Evolutionary conservation across 768 basidiomycete genomes (phyloP).

Genomic region (Naganishia vaughanmartiniae): DNA sequence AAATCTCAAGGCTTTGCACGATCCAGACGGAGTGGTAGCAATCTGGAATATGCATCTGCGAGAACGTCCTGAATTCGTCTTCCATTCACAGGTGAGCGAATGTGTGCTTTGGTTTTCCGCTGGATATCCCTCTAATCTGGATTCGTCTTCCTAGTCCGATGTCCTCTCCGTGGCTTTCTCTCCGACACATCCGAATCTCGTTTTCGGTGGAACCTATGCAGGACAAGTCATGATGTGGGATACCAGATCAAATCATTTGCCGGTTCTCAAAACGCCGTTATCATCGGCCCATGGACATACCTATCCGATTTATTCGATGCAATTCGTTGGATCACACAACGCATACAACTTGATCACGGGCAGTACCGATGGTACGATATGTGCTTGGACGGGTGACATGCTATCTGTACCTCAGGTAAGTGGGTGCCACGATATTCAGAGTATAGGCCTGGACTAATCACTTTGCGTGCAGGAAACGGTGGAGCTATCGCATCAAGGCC

Average conservation of each 20-base stretch:
- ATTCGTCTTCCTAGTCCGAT: slow-evolving; percentile 68
- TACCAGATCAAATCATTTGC: slow-evolving; percentile 91
- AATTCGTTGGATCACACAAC: slow-evolving; percentile 97
- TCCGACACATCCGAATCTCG: slow-evolving; percentile 92
- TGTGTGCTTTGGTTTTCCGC: background rate
- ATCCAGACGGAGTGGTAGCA: slow-evolving; percentile 93
- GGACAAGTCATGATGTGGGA: slow-evolving; percentile 99
- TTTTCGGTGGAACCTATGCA: slow-evolving; percentile 98
- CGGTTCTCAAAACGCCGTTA: slow-evolving; percentile 91
- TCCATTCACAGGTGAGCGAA: slow-evolving; percentile 86
- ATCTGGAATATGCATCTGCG: slow-evolving; percentile 96
- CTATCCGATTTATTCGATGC: slow-evolving; percentile 97
- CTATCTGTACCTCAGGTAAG: slow-evolving; percentile 90
- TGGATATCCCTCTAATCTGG: background rate
- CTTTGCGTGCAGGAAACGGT: slow-evolving; percentile 72
- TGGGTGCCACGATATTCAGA: background rate
- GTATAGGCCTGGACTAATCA: slow-evolving; percentile 1
- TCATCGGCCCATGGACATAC: slow-evolving; percentile 96
- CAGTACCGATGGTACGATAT: slow-evolving; percentile 94
- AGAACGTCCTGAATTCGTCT: slow-evolving; percentile 94
- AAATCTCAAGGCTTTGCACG: slow-evolving; percentile 86
- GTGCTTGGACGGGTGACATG: slow-evolving; percentile 98
- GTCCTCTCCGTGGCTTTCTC: slow-evolving; percentile 95
- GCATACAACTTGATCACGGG: slow-evolving; percentile 95
- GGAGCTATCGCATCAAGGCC: slow-evolving; percentile 79